Evolutionary conservation across 192 early-diverging fungal genomes (phyloP), one percentile per base, ranked within the genome.

Genomic region (Coemansia nantahalensis): DNA sequence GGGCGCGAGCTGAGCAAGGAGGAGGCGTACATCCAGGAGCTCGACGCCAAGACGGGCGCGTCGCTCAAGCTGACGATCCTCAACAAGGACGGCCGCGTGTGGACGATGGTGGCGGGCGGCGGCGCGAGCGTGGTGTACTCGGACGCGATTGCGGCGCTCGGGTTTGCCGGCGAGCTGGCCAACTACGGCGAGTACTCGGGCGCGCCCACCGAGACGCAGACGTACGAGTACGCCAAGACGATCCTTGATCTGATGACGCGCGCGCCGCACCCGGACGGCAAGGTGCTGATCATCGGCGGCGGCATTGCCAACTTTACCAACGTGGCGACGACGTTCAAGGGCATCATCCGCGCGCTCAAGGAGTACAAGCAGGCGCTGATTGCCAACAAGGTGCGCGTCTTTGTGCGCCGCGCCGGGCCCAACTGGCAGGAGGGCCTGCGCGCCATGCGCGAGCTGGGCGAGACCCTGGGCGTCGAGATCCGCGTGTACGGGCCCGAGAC

Each of bases 141-240:
- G 24, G 96, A 98, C 73, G 96, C 96, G 30, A 98, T 98, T 71
- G 94, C 96, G n/a, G 92, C 92, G 38, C 85, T 91, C 36, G 96
- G 96, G 28, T 94, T 76, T 49, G 92, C 96, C 6, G 57, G 84
- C 64, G 94, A 98, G 77, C 82, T 98, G 21, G 96, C 96, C 77
- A 98, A 98, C 83, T 98, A 98, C 77, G 96, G 96, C 65, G 96
- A 98, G 80, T 98, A 98, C 85, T 98, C 96, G 43, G 96, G 96
- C 41, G 96, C 96, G 24, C 96, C 96, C 6, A 93, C 94, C n/a
- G 96, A 98, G 78, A 89, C 86, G 22, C 96, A 98, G 80, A 98
- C 96, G 17, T 98, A 97, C 68, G 96, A 98, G 79, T 98, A 97
- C 70, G 92, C 93, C 59, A 95, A 95, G 81, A 98, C 96, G 24